These are phyloP conservation scores for Kodamaea neixiangensis DNA, from an alignment of 805 yeast genomes.

Conservation along the genomic window DNA sequence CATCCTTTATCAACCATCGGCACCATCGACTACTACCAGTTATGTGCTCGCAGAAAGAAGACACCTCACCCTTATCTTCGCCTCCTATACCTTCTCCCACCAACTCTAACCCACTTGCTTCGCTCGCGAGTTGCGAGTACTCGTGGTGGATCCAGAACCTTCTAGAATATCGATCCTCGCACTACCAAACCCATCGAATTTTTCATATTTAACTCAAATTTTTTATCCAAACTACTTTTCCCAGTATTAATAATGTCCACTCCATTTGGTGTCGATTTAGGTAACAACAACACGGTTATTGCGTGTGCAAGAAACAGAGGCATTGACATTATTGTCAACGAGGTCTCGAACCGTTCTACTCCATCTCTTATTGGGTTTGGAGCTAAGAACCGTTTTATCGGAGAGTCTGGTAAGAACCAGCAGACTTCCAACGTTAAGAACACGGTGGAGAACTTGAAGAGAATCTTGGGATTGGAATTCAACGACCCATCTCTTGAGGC, in stretches of 20 bases:
- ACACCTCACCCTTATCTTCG: too few relatives aligned
- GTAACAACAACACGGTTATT: slow-evolving; percentile 89
- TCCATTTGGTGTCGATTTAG: slow-evolving; percentile 98
- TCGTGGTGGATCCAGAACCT: slow-evolving; percentile 21
- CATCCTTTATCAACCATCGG: too few relatives aligned
- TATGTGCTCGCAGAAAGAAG: too few relatives aligned
- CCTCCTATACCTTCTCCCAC: neutral
- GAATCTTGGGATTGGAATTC: slow-evolving; percentile 79
- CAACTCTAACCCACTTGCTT: neutral
- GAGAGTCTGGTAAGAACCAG: slow-evolving; percentile 95
- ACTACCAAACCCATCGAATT: slow-evolving; percentile 10
- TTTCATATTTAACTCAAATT: slow-evolving; percentile 8
- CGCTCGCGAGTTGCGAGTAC: neutral
- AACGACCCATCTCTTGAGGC: slow-evolving; percentile 73
- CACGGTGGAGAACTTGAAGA: slow-evolving; percentile 92
- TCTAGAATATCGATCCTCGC: slow-evolving; percentile 19
- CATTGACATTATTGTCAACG: slow-evolving; percentile 96
- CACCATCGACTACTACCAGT: too few relatives aligned
- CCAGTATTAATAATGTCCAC: slow-evolving; percentile 61
- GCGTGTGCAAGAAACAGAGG: slow-evolving; percentile 98
- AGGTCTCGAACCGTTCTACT: slow-evolving; percentile 96
- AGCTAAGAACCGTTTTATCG: slow-evolving; percentile 81
- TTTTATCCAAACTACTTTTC: neutral
- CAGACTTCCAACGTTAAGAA: slow-evolving; percentile 95
- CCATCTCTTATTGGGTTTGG: slow-evolving; percentile 94